Conservation (phyloP, 768 basidiomycete species). For the Tylopilus vinaceipallidus region DNA sequence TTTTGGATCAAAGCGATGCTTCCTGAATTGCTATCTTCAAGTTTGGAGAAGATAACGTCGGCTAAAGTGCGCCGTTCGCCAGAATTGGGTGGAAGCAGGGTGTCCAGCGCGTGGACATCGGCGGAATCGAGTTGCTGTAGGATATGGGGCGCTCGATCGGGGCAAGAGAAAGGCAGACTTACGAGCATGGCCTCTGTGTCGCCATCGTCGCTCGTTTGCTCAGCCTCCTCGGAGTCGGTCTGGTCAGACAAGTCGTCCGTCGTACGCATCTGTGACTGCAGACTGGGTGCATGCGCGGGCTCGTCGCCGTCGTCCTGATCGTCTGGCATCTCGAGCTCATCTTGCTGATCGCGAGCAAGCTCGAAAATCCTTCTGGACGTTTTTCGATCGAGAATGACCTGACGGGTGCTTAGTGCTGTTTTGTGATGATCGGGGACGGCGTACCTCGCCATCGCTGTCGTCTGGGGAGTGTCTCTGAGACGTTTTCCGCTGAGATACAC, state of each 20-base stretch:
- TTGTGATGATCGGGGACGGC: conserved; percentile 9
- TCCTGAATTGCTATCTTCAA: conserved; percentile 63
- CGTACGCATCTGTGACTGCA: conserved; percentile 25
- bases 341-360: conserved; percentile 89
- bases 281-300: conserved; percentile 24
- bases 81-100: conserved; percentile 71
- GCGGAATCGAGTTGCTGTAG: conserved; percentile 83
- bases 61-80: conserved; percentile 84
- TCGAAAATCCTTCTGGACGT: conserved; percentile 87
- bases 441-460: conserved; percentile 63
- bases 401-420: conserved; percentile 2
- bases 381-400: conserved; percentile 78
- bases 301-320: conserved; percentile 49
- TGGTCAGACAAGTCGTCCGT: conserved; percentile 58
- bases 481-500: conserved; percentile 68
- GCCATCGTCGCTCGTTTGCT: conserved; percentile 19
- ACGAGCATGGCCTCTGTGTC: conserved; percentile 65
- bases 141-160: conserved; percentile 4
- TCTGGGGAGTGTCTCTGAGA: conserved; percentile 43
- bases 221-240: conserved; percentile 39
- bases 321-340: conserved; percentile 71
- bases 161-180: conserved; percentile 26
- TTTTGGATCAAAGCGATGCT: conserved; percentile 57
- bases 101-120: conserved; percentile 85
- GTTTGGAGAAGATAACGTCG: conserved; percentile 94